Evolutionary conservation across 108 stramenopile genomes (phyloP).

Genomic region (Schizochytrium sp.): DNA sequence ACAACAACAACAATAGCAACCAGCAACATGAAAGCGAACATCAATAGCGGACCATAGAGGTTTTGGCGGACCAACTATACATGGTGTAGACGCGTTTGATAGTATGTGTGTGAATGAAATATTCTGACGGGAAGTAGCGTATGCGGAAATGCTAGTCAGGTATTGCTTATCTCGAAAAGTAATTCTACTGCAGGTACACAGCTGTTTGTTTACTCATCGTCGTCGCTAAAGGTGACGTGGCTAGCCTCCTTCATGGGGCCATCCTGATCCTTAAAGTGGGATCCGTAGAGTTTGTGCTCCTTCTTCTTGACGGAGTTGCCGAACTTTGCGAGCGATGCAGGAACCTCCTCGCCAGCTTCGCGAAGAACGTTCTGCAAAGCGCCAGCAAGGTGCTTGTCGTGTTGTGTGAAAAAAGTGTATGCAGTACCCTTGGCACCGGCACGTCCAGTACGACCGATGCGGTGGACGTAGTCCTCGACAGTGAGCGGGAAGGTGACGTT

Average conservation of each 20-base stretch:
- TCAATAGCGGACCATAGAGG: too few species aligned
- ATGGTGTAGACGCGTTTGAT: too few species aligned
- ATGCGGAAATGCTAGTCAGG: too few species aligned
- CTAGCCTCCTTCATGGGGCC: slow-evolving; percentile 85
- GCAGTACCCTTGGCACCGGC: slow-evolving; percentile 92
- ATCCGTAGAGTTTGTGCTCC: slow-evolving; percentile 98
- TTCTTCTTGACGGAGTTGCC: slow-evolving; percentile 99
- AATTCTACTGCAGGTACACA: background rate
- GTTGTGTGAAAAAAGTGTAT: slow-evolving; percentile 88
- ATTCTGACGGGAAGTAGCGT: too few species aligned
- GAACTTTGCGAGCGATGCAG: slow-evolving; percentile 91
- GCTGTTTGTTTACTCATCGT: slow-evolving; percentile 53
- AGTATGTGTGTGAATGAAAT: too few species aligned
- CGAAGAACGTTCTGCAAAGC: slow-evolving; percentile 95
- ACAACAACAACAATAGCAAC: too few species aligned
- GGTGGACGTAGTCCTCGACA: slow-evolving; percentile 94
- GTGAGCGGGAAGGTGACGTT: slow-evolving; percentile 97
- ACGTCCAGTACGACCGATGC: slow-evolving; percentile 97
- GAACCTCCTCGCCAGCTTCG: slow-evolving; percentile 91
- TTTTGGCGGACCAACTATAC: too few species aligned
- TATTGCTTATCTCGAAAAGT: too few species aligned
- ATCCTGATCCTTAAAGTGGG: slow-evolving; percentile 86
- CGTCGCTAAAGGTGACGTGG: slow-evolving; percentile 81
- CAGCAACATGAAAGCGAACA: too few species aligned
- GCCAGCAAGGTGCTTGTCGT: slow-evolving; percentile 93